Evolutionary conservation across 1,284 basidiomycete species (phyloP).

Genomic region (Pyrrhoderma lamaoense): DNA sequence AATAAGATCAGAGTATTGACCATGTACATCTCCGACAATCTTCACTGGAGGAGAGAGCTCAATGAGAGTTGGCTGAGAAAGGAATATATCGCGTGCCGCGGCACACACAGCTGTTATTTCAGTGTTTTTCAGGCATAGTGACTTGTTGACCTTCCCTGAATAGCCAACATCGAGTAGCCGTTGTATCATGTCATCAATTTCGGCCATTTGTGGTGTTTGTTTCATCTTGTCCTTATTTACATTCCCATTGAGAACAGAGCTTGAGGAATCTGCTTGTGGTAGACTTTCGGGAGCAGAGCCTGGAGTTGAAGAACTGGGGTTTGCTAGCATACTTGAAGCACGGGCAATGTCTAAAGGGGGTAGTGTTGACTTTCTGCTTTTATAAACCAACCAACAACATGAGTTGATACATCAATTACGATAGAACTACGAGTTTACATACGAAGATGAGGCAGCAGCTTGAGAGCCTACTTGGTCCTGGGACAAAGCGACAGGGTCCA

Average conservation of each 20-base stretch:
- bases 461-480: neutral
- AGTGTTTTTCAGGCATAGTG: conserved; percentile 91
- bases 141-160: conserved; percentile 96
- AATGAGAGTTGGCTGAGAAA: conserved; percentile 94
- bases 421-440: conserved; percentile 21
- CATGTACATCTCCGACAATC: conserved; percentile 99
- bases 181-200: conserved; percentile 98
- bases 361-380: conserved; percentile 30
- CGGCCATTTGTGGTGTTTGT: conserved; percentile 43
- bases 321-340: conserved; percentile 67
- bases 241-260: conserved; percentile 31
- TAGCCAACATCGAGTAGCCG: conserved; percentile 96
- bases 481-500: too few species aligned
- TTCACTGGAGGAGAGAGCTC: conserved; percentile 98
- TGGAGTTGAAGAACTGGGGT: conserved; percentile 36
- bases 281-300: conserved; percentile 37
- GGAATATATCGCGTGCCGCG: conserved; percentile 95
- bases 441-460: conserved; percentile 1
- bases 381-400: conserved; percentile 19
- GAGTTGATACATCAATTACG: conserved; percentile 6
- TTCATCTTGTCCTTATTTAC: conserved; percentile 51
- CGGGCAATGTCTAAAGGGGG: conserved; percentile 69
- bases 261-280: conserved; percentile 30
- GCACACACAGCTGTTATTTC: conserved; percentile 95
- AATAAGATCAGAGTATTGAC: conserved; percentile 97